Evolutionary conservation across 805 yeast species (phyloP), one percentile per base, ranked within the genome.

Genomic region (Saccharomyces eubayanus): DNA sequence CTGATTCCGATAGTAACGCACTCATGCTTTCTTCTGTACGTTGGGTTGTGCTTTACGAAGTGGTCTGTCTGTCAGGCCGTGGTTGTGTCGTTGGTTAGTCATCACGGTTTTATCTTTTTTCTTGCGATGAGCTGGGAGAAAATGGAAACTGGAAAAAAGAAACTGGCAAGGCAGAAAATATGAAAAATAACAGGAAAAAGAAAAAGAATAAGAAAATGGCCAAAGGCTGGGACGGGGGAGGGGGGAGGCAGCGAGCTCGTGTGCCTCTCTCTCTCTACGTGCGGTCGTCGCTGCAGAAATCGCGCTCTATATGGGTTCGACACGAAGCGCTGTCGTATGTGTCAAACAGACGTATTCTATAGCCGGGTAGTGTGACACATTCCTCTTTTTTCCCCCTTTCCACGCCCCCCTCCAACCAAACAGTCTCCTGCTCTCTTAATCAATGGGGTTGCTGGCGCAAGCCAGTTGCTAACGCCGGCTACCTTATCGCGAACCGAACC

Each of bases 1-100:
- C 97, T 54, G 88, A 94, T 24, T 89, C 91, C 8, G 96, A 86
- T 52, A 92, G 75, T 46, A 91, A 74, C 1, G 97, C 89, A 71
- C 96, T 86, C 98, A 91, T 90, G 2, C 3, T 45, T 20, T 52
- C 31, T 16, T 27, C 27, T 16, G 9, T 3, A 16, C 43, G 24
- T 36, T 36, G 10, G 9, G 24, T 36, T 36, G 24, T 24, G 24
- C 20, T 43, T 11, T 12, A 11, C 6, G 10, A 3, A 16, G 20
- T 8, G 12, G 16, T 16, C 16, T n/a, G 5, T 31, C 16, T 8
- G 20, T 6, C 24, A 8, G 5, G 6, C 12, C 1, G 20, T 11
- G 16, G 5, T 5, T 12, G 9, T 36, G 5, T 36, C 43, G 24
- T 2, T 24, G 24, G 24, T 36, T 16, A 36, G 43, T 36, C 24